These are phyloP conservation scores for Forsythia viridissima DNA, from an alignment of 257 asterid genomes.

Conservation along the genomic window DNA sequence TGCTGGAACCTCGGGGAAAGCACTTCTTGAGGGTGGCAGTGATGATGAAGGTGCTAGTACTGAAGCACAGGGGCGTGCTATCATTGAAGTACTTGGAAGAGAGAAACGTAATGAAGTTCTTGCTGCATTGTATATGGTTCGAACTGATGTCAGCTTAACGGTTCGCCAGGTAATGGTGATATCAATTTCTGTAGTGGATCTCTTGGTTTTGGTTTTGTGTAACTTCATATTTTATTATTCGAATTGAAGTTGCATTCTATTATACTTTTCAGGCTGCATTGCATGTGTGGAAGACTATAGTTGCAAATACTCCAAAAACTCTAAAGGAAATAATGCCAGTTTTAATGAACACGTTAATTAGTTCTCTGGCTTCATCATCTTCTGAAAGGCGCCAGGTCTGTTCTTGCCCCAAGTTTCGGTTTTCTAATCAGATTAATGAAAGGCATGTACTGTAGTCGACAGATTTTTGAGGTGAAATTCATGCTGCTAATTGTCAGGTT, in stretches of 20 bases:
- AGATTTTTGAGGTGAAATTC: conserved; percentile 18
- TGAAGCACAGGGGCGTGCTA: conserved; percentile 99
- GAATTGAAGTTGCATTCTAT: conserved; percentile 15
- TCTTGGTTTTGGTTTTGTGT: conserved; percentile 20
- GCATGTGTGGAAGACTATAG: conserved; percentile 99
- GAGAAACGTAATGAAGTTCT: conserved; percentile 98
- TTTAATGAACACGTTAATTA: conserved; percentile 86
- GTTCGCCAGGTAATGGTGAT: conserved; percentile 88
- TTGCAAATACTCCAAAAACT: conserved; percentile 97
- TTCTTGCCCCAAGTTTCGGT: conserved; percentile 2
- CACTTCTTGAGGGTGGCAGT: conserved; percentile 99
- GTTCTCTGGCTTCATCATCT: conserved; percentile 92
- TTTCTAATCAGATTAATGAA: conserved; percentile 12
- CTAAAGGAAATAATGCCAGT: conserved; percentile 98
- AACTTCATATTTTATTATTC: conserved; percentile 18
- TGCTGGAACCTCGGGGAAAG: conserved; percentile 99
- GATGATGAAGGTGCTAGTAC: conserved; percentile 99
- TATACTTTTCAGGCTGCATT: conserved; percentile 76
- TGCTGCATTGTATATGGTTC: conserved; percentile 98
- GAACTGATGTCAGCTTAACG: conserved; percentile 89
- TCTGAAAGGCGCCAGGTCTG: conserved; percentile 96
- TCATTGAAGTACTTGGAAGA: conserved; percentile 95
- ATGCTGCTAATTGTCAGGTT: conserved; percentile 53
- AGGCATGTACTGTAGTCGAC: conserved; percentile 5
- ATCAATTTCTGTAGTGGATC: conserved; percentile 21